Percentiles rank a stretch among this genome's conserved stretches.
Evolutionary conservation across 805 yeast species (phyloP).

Genomic region (Wickerhamomyces bisporus): DNA sequence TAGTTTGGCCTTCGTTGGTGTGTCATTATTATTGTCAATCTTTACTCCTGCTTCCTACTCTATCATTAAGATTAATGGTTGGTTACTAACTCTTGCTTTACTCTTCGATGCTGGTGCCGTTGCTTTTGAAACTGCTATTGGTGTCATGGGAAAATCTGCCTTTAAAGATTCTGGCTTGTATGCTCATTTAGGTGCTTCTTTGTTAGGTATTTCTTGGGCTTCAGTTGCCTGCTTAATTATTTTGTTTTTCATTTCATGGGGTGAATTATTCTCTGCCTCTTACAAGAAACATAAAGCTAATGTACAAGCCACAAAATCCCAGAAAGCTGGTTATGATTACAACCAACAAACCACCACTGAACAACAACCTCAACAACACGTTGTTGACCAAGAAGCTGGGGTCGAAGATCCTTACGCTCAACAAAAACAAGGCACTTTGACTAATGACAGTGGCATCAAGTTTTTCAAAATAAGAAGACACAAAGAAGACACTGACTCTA

Average conservation of each 20-base stretch:
- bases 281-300: slow-evolving; percentile 46
- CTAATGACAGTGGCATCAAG: slow-evolving; percentile 57
- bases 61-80: slow-evolving; percentile 49
- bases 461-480: slow-evolving; percentile 70
- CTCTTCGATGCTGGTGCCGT: slow-evolving; percentile 59
- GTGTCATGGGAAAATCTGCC: slow-evolving; percentile 68
- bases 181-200: slow-evolving; percentile 50
- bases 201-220: slow-evolving; percentile 69
- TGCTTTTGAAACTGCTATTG: slow-evolving; percentile 67
- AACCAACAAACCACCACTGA: slow-evolving; percentile 7
- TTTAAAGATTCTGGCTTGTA: slow-evolving; percentile 44
- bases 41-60: slow-evolving; percentile 52
- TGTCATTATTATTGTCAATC: slow-evolving; percentile 50
- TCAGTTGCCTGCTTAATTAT: slow-evolving; percentile 48
- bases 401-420: slow-evolving; percentile 22
- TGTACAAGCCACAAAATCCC: slow-evolving; percentile 27
- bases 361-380: slow-evolving; percentile 10
- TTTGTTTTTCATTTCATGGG: slow-evolving; percentile 48
- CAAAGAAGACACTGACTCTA: slow-evolving; percentile 37
- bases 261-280: slow-evolving; percentile 42
- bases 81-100: slow-evolving; percentile 46
- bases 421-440: slow-evolving; percentile 25
- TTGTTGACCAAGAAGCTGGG: slow-evolving; percentile 20
- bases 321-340: slow-evolving; percentile 8
- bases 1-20: slow-evolving; percentile 57